A percentile compares a stretch with the other conserved stretches of the same genome.
Evolutionary conservation across 1,284 basidiomycete species (phyloP).

Genomic region (Schizopora paradoxa): DNA sequence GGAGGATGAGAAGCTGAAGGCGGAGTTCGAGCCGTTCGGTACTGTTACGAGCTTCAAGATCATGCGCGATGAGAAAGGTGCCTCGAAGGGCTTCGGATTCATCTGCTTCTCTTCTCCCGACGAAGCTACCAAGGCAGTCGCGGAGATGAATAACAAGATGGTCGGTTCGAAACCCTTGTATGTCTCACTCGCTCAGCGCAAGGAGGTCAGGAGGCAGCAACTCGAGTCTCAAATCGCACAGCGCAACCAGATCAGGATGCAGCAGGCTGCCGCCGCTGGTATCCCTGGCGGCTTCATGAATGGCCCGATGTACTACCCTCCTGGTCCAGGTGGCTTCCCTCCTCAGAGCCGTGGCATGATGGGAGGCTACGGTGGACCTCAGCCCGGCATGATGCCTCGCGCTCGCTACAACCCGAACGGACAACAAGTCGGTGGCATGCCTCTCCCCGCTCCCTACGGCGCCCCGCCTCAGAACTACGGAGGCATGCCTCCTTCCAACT

Average conservation of each 20-base stretch:
- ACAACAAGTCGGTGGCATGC: constrained; percentile 69
- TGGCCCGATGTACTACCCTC: constrained; percentile 84
- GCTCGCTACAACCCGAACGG: constrained; percentile 76
- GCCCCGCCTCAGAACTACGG: constrained; percentile 64
- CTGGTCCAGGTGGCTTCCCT: constrained; percentile 76
- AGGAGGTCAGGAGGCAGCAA: constrained; percentile 97
- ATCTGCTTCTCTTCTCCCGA: constrained; percentile 99
- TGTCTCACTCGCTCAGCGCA: constrained; percentile 97
- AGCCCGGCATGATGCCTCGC: constrained; percentile 80
- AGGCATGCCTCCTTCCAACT: constrained; percentile 57
- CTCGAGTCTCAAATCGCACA: constrained; percentile 98
- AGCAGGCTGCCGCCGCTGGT: constrained; percentile 85
- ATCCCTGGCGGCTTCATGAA: constrained; percentile 80
- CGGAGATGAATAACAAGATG: constrained; percentile 99
- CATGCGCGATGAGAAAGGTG: constrained; percentile 94
- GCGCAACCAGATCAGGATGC: constrained; percentile 92
- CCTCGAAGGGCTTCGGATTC: constrained; percentile 96
- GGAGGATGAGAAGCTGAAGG: constrained; percentile 91
- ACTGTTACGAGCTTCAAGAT: constrained; percentile 98
- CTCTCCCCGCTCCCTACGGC: constrained; percentile 63
- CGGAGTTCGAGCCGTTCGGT: constrained; percentile 96
- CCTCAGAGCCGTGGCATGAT: constrained; percentile 81
- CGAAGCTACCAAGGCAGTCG: constrained; percentile 98
- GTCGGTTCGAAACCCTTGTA: constrained; percentile 98
- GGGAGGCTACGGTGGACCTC: constrained; percentile 54